These are phyloP conservation scores for Aristolochia fimbriata DNA, from an alignment of 164 flowering plant genomes.

Conservation along the genomic window DNA sequence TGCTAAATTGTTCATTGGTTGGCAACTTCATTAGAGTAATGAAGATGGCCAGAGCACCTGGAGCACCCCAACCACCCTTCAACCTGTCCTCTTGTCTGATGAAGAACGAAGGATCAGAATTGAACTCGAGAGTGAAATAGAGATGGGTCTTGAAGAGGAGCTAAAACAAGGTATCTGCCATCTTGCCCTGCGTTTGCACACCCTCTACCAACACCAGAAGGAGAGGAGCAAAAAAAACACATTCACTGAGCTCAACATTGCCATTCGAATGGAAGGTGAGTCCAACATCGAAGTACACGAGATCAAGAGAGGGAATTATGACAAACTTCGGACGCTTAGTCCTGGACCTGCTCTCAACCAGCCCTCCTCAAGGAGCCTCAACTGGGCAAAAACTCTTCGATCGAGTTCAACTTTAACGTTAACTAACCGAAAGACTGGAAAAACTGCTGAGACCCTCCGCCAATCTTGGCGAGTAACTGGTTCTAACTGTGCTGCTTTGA, in stretches of 20 bases:
- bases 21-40: too few species aligned
- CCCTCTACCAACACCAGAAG: constrained; percentile 39
- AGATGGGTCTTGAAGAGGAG: constrained; percentile 50
- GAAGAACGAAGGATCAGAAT: constrained; percentile 42
- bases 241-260: constrained; percentile 39
- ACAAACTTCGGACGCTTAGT: constrained; percentile 6
- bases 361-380: constrained; percentile 20
- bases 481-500: not conserved
- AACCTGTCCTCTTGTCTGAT: constrained; percentile 11
- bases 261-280: constrained; percentile 47
- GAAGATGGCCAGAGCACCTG: too few species aligned
- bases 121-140: constrained; percentile 52
- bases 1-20: too few species aligned
- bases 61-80: not conserved
- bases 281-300: constrained; percentile 45
- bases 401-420: constrained; percentile 11
- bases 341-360: constrained; percentile 1
- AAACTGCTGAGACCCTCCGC: too few species aligned
- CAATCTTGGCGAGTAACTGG: too few species aligned
- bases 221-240: constrained; percentile 12
- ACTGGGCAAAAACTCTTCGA: constrained; percentile 43
- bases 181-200: constrained; percentile 44
- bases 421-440: too few species aligned
- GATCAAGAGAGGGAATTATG: constrained; percentile 23
- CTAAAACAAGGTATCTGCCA: constrained; percentile 52